These are phyloP conservation scores for Sclerospora graminicola DNA, from an alignment of 352 stramenopile genomes.

Conservation along the genomic window DNA sequence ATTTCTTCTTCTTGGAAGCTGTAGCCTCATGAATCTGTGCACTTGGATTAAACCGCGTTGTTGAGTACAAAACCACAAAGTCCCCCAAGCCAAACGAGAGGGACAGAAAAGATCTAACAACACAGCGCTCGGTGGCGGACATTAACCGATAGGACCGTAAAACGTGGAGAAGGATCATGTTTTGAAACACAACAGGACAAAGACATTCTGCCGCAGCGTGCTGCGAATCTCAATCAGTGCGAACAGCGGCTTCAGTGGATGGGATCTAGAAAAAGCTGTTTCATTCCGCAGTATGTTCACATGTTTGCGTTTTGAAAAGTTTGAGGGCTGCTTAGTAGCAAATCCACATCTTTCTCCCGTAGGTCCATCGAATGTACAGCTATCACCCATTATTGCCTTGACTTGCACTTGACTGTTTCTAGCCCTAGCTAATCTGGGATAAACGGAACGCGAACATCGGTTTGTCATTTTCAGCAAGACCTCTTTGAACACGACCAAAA, in stretches of 20 bases:
- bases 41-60: constrained; percentile 96
- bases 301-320: constrained; percentile 54
- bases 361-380: constrained; percentile 41
- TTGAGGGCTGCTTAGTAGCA: constrained; percentile 47
- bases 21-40: constrained; percentile 94
- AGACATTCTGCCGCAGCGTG: constrained; percentile 31
- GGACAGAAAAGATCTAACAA: constrained; percentile 79
- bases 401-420: constrained; percentile 41
- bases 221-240: constrained; percentile 43
- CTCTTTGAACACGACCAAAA: constrained; percentile 86
- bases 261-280: constrained; percentile 67
- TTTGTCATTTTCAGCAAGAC: constrained; percentile 93
- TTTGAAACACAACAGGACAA: constrained; percentile 63
- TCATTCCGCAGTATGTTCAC: constrained; percentile 52
- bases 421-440: constrained; percentile 88
- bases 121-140: constrained; percentile 67
- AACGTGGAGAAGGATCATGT: constrained; percentile 73
- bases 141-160: constrained; percentile 86
- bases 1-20: constrained; percentile 82
- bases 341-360: constrained; percentile 63
- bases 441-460: constrained; percentile 97
- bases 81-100: constrained; percentile 92
- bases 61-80: constrained; percentile 96
- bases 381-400: constrained; percentile 16
- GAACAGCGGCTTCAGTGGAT: constrained; percentile 64